phyloP scores from a whole-genome alignment of 352 stramenopile species.

The Aphanomyces invadans region DNA sequence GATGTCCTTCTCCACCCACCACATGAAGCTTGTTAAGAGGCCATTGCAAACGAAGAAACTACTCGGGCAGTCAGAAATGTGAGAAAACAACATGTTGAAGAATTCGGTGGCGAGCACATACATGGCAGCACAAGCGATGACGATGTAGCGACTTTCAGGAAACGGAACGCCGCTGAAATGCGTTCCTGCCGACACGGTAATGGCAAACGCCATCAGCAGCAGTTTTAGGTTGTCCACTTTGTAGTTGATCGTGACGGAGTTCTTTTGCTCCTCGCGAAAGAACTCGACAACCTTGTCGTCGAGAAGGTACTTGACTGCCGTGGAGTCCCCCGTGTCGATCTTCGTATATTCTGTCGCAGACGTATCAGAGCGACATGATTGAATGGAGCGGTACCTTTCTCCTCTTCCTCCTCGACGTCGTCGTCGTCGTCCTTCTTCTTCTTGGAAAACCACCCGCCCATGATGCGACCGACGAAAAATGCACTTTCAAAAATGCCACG shows the following conservation, averaged over 20 bases:
- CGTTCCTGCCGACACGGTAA: constrained; percentile 46
- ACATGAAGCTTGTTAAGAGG: constrained; percentile 57
- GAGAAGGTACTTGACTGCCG: constrained; percentile 80
- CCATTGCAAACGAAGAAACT: constrained; percentile 80
- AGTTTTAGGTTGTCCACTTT: constrained; percentile 81
- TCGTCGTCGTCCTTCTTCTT: constrained; percentile 22
- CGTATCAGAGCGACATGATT: too few species aligned
- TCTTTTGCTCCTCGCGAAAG: constrained; percentile 41
- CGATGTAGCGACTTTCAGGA: constrained; percentile 55
- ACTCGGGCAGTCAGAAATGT: neutral
- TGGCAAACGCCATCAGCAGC: constrained; percentile 63
- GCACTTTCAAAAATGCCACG: neutral
- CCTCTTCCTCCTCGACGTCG: constrained; percentile 20
- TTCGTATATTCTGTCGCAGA: constrained; percentile 12
- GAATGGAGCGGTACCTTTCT: too few species aligned
- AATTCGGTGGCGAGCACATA: constrained; percentile 26
- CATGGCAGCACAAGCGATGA: constrained; percentile 61
- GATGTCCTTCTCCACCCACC: constrained; percentile 73
- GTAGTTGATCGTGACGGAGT: constrained; percentile 56
- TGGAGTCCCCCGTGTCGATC: constrained; percentile 75
- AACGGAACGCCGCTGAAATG: constrained; percentile 59
- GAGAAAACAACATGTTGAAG: neutral
- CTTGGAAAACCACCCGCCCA: constrained; percentile 23
- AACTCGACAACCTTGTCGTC: constrained; percentile 74
- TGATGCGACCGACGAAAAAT: too few species aligned